These are phyloP conservation scores for Oidium heveae DNA, from an alignment of 2,329 filamentous ascomycete genomes.

Conservation along the genomic window DNA sequence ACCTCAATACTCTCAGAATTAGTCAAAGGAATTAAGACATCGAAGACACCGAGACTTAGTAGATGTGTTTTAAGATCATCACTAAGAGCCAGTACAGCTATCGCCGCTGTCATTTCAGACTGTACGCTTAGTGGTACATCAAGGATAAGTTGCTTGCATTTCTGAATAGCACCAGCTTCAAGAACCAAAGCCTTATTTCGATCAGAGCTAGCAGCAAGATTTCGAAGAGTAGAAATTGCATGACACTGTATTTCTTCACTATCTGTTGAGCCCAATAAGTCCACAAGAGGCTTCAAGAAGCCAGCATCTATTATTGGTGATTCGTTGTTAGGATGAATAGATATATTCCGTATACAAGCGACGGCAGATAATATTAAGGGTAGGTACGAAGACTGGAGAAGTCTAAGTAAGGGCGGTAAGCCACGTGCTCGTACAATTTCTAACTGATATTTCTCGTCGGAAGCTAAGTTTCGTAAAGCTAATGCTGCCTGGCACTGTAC, in stretches of 20 bases:
- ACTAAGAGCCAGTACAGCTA: slow-evolving; percentile 82
- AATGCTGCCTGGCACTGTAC: slow-evolving; percentile 94
- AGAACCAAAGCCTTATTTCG: slow-evolving; percentile 95
- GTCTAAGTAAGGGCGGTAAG: slow-evolving; percentile 58
- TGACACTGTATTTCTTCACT: slow-evolving; percentile 99
- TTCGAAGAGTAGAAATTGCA: slow-evolving; percentile 86
- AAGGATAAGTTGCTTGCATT: slow-evolving; percentile 90
- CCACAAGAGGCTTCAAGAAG: slow-evolving; percentile 80
- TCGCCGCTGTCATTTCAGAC: slow-evolving; percentile 98
- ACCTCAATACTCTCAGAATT: slow-evolving; percentile 93
- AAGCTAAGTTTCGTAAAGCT: slow-evolving; percentile 80
- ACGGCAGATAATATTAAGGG: slow-evolving; percentile 91
- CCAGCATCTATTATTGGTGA: slow-evolving; percentile 96
- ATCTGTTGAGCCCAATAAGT: slow-evolving; percentile 79
- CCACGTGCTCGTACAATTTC: slow-evolving; percentile 85
- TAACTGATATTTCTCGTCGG: slow-evolving; percentile 94
- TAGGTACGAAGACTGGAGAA: slow-evolving; percentile 85
- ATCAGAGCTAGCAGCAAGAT: slow-evolving; percentile 87
- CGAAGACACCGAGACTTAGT: slow-evolving; percentile 78
- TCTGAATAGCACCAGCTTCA: slow-evolving; percentile 88
- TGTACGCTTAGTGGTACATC: slow-evolving; percentile 86
- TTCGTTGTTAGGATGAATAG: slow-evolving; percentile 91
- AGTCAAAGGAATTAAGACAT: slow-evolving; percentile 83
- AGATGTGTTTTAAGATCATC: slow-evolving; percentile 88
- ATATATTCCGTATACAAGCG: slow-evolving; percentile 95